Conservation (phyloP, 2,329 filamentous ascomycete genomes). For the Claviceps sp. region DNA sequence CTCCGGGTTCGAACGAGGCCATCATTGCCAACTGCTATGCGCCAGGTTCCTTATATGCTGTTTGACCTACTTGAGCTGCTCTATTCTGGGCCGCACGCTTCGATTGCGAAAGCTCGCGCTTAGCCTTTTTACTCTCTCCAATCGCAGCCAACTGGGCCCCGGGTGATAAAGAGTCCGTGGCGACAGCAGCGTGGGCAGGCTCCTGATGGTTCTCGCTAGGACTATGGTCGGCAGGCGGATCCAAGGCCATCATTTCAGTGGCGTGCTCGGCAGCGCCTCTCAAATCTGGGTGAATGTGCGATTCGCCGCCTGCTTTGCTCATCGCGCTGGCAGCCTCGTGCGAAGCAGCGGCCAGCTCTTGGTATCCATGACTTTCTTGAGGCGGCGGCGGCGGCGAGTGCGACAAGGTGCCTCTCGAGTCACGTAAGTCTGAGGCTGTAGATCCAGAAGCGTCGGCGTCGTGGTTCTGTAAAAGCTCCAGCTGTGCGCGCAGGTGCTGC, state of each 20-base stretch:
- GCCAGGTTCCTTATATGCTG: no score
- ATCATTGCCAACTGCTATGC: background rate
- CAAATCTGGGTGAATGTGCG: slow-evolving; percentile 36
- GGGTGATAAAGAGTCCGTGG: slow-evolving; percentile 18
- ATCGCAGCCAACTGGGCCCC: slow-evolving; percentile 15
- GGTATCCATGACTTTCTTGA: slow-evolving; percentile 33
- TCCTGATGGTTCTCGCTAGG: slow-evolving; percentile 15
- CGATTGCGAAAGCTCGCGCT: slow-evolving; percentile 84
- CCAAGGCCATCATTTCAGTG: slow-evolving; percentile 26
- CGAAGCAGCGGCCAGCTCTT: slow-evolving; percentile 21
- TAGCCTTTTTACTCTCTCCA: slow-evolving; percentile 57
- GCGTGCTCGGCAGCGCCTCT: slow-evolving; percentile 19
- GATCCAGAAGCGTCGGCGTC: slow-evolving; percentile 21
- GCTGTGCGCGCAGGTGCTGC: slow-evolving; percentile 30
- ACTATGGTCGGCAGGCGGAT: slow-evolving; percentile 19
- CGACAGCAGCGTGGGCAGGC: slow-evolving; percentile 15
- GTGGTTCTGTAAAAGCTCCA: slow-evolving; percentile 30
- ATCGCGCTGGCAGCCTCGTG: slow-evolving; percentile 22
- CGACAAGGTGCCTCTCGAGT: slow-evolving; percentile 16
- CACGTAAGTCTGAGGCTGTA: slow-evolving; percentile 17
- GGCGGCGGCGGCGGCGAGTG: slow-evolving; percentile 14
- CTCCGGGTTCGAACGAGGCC: background rate
- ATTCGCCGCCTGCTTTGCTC: slow-evolving; percentile 26
- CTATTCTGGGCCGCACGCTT: slow-evolving; percentile 95
- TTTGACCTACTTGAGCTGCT: slow-evolving; percentile 69